Evolutionary conservation across 306 rosid genomes (phyloP).

Genomic region (Urtica urens): DNA sequence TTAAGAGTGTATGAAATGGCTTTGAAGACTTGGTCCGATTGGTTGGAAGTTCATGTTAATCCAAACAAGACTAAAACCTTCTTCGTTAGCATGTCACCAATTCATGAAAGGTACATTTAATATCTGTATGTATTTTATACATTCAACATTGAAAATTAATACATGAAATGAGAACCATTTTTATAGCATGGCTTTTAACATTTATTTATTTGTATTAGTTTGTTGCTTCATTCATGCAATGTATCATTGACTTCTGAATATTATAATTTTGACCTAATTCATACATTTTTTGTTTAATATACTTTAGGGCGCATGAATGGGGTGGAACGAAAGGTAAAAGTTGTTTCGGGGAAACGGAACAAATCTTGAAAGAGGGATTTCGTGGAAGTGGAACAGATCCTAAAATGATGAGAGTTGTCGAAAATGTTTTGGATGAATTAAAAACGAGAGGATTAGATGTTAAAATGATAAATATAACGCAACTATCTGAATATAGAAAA

Average conservation of each 20-base stretch:
- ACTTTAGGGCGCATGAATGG: conserved; percentile 68
- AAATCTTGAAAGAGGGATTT: conserved; percentile 38
- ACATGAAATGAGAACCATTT: no score
- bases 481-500: conserved; percentile 74
- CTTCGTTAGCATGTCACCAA: conserved; percentile 91
- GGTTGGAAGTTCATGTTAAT: conserved; percentile 83
- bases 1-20: conserved; percentile 79
- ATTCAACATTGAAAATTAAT: no score
- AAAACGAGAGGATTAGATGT: conserved; percentile 50
- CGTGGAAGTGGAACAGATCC: conserved; percentile 52
- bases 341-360: conserved; percentile 49
- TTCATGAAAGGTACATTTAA: conserved; percentile 82
- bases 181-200: no score
- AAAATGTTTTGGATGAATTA: conserved; percentile 36
- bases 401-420: conserved; percentile 54
- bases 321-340: conserved; percentile 39
- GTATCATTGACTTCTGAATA: no score
- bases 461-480: conserved; percentile 58
- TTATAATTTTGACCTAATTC: neutral
- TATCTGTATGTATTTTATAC: no score
- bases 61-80: conserved; percentile 52
- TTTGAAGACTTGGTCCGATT: conserved; percentile 76
- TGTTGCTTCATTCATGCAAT: neutral
- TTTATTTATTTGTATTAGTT: no score
- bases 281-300: neutral